phyloP scores from a whole-genome alignment of 768 basidiomycete genomes.

The Sutorius australiensis region DNA sequence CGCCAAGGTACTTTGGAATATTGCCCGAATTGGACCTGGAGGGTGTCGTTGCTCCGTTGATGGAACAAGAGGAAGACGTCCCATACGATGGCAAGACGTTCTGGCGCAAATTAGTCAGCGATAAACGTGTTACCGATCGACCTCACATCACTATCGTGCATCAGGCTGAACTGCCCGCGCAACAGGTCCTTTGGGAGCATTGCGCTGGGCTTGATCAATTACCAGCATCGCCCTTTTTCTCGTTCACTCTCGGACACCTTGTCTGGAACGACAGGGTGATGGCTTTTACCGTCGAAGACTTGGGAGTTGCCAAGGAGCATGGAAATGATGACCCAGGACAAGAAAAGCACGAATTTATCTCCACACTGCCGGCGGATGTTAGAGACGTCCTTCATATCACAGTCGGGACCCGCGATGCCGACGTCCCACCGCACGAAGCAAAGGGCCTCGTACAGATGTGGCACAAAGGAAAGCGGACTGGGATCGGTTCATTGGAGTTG shows the following conservation, averaged over 20 bases:
- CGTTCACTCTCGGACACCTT: slow-evolving; percentile 55
- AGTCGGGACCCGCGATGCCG: slow-evolving; percentile 61
- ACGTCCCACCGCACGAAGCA: slow-evolving; percentile 65
- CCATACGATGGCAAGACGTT: slow-evolving; percentile 36
- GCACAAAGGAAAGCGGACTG: slow-evolving; percentile 34
- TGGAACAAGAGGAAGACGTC: slow-evolving; percentile 35
- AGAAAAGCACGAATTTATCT: slow-evolving; percentile 46
- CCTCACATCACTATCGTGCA: slow-evolving; percentile 93
- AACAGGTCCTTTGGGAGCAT: slow-evolving; percentile 42
- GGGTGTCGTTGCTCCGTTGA: slow-evolving; percentile 40
- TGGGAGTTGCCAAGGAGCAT: slow-evolving; percentile 38
- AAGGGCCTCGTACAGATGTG: slow-evolving; percentile 58
- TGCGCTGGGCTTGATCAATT: slow-evolving; percentile 17
- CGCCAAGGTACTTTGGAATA: slow-evolving; percentile 74
- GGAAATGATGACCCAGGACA: slow-evolving; percentile 31
- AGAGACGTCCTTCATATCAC: slow-evolving; percentile 73
- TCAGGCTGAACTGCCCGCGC: slow-evolving; percentile 40
- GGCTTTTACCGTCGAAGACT: slow-evolving; percentile 67
- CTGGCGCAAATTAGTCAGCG: slow-evolving; percentile 45
- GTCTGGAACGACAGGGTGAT: slow-evolving; percentile 79
- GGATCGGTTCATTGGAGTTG: slow-evolving; percentile 29
- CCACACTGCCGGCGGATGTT: slow-evolving; percentile 43
- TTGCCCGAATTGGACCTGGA: slow-evolving; percentile 68
- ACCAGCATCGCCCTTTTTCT: slow-evolving; percentile 49
- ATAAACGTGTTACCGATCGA: slow-evolving; percentile 45